Evolutionary conservation across 495 filamentous ascomycete species (phyloP).

Genomic region (Penicillium lagena): DNA sequence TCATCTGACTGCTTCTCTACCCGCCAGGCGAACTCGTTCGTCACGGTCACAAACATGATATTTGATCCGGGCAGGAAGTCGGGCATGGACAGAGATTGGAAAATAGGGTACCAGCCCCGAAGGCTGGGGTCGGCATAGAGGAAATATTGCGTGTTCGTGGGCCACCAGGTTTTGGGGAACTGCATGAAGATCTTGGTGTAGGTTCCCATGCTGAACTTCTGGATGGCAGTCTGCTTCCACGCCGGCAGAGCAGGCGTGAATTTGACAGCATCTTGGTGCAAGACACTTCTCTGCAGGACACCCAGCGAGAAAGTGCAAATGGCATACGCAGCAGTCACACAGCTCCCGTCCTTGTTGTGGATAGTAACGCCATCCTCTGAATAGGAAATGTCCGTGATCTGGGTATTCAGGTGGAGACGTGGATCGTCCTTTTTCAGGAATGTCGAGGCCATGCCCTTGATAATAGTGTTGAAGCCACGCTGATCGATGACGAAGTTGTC

Average conservation of each 20-base stretch:
- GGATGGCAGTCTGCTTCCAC: conserved; percentile 63
- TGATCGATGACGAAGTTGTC: conserved; percentile 68
- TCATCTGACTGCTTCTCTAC: conserved; percentile 60
- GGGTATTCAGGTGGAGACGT: conserved; percentile 54
- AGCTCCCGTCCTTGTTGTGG: conserved; percentile 49
- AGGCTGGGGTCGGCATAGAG: conserved; percentile 59
- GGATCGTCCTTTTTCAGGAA: conserved; percentile 53
- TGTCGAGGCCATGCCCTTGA: conserved; percentile 53
- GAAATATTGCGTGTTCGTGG: conserved; percentile 57
- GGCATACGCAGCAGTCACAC: conserved; percentile 55
- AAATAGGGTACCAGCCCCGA: conserved; percentile 66
- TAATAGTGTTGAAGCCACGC: conserved; percentile 58
- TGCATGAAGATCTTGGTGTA: conserved; percentile 78
- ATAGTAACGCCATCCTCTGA: conserved; percentile 49
- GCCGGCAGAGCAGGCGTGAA: conserved; percentile 57
- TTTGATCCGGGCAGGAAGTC: conserved; percentile 59
- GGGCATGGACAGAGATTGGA: conserved; percentile 55
- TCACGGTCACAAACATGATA: conserved; percentile 68
- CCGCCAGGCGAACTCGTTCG: conserved; percentile 50
- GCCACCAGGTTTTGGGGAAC: conserved; percentile 69
- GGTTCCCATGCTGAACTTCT: conserved; percentile 64
- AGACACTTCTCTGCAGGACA: conserved; percentile 59
- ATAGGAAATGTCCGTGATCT: conserved; percentile 55
- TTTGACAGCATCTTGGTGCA: conserved; percentile 55
- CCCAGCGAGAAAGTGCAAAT: conserved; percentile 60